Conservation (phyloP, 2,329 filamentous ascomycete genomes). For the Aspergillus vadensis region DNA sequence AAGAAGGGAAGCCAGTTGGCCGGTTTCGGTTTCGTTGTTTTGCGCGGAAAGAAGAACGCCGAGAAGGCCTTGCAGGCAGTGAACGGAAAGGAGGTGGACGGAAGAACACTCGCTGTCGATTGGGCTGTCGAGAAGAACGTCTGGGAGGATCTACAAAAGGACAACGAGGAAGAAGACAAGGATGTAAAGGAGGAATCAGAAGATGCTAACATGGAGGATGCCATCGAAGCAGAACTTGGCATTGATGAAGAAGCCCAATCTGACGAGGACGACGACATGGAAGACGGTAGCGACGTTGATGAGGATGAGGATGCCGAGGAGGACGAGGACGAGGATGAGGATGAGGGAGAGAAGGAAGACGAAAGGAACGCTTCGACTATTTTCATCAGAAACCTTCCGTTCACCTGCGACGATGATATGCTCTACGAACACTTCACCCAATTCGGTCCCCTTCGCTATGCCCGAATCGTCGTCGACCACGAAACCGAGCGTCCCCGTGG, state of each 20-base stretch:
- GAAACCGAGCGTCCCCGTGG: constrained; percentile 84
- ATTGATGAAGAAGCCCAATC: constrained; percentile 2
- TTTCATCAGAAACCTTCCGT: constrained; percentile 93
- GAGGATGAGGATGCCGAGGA: constrained; percentile 44
- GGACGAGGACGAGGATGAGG: constrained; percentile 47
- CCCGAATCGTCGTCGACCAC: constrained; percentile 84
- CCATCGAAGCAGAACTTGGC: constrained; percentile 48
- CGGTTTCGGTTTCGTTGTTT: constrained; percentile 90
- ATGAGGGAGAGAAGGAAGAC: constrained; percentile 51
- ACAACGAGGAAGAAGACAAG: constrained; percentile 32
- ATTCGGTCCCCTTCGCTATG: constrained; percentile 88
- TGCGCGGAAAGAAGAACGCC: constrained; percentile 86
- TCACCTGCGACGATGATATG: constrained; percentile 78
- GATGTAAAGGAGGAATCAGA: constrained; percentile 38
- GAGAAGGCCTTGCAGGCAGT: constrained; percentile 81
- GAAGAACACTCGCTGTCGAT: constrained; percentile 85
- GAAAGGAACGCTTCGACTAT: constrained; percentile 70
- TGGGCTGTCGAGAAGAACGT: constrained; percentile 92
- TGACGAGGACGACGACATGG: constrained; percentile 38
- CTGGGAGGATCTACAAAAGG: constrained; percentile 69
- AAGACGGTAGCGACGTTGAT: constrained; percentile 40
- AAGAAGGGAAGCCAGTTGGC: constrained; percentile 71
- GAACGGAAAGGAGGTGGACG: constrained; percentile 89
- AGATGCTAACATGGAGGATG: constrained; percentile 61
- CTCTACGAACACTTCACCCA: constrained; percentile 83